Evolutionary conservation across 352 stramenopile species (phyloP).

Genomic region (Pythium dissimile): DNA sequence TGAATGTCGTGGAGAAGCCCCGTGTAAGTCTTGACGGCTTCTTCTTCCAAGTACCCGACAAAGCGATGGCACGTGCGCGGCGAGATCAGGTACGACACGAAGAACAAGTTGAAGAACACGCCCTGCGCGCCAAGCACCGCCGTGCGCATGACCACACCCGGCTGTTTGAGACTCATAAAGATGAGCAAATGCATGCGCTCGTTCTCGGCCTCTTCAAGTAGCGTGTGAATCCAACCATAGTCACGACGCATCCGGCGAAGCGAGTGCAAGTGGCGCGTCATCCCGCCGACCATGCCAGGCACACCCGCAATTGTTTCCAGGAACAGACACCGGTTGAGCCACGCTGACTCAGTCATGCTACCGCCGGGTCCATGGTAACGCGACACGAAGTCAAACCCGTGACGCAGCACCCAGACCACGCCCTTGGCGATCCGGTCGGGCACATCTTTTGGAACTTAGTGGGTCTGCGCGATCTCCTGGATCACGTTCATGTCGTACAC

Average conservation of each 20-base stretch:
- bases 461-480: slow-evolving; percentile 25
- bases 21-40: slow-evolving; percentile 91
- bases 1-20: slow-evolving; percentile 89
- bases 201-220: slow-evolving; percentile 92
- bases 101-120: slow-evolving; percentile 84
- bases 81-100: slow-evolving; percentile 83
- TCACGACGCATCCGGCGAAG: slow-evolving; percentile 76
- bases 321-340: slow-evolving; percentile 69
- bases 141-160: slow-evolving; percentile 61
- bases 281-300: slow-evolving; percentile 69
- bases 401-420: slow-evolving; percentile 42
- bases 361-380: slow-evolving; percentile 46
- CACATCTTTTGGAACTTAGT: slow-evolving; percentile 31
- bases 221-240: slow-evolving; percentile 88
- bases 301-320: slow-evolving; percentile 75
- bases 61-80: slow-evolving; percentile 89
- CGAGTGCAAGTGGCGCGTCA: slow-evolving; percentile 72
- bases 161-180: slow-evolving; percentile 88
- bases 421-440: slow-evolving; percentile 34
- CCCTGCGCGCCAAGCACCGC: slow-evolving; percentile 78
- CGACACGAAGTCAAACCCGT: slow-evolving; percentile 43
- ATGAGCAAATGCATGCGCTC: slow-evolving; percentile 92
- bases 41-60: slow-evolving; percentile 92
- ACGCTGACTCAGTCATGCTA: slow-evolving; percentile 56
- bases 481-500: slow-evolving; percentile 43